These are phyloP conservation scores for Venustampulla echinocandica DNA, from an alignment of 495 filamentous ascomycete genomes.

Conservation along the genomic window DNA sequence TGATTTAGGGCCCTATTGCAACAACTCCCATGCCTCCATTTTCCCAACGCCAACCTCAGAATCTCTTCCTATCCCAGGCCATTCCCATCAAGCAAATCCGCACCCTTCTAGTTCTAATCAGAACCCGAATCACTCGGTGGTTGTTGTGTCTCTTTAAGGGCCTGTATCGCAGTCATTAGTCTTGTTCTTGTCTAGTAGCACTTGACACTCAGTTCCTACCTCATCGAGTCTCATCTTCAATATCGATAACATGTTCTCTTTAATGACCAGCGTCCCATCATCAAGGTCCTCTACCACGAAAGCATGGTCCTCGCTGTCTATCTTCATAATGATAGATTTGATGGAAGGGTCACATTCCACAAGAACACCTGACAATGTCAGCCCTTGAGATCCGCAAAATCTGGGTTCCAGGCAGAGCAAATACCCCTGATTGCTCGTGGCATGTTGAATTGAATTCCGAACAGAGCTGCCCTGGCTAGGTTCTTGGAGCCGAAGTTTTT, in stretches of 20 bases:
- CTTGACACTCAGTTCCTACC: constrained; percentile 32
- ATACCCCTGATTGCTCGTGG: no score
- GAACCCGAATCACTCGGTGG: constrained; percentile 12
- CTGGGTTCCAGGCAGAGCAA: no score
- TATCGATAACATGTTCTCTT: constrained; percentile 55
- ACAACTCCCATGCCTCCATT: no score
- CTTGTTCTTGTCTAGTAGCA: background rate
- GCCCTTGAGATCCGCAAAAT: no score
- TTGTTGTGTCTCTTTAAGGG: constrained; percentile 14
- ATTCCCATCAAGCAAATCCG: no score
- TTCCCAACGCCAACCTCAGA: no score
- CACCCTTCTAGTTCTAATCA: no score
- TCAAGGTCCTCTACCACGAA: constrained; percentile 63
- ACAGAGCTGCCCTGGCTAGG: no score
- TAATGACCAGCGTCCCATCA: constrained; percentile 63
- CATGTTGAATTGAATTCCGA: no score
- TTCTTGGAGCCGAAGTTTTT: no score
- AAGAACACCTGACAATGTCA: constrained; percentile 46
- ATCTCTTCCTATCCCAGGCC: no score
- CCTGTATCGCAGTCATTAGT: constrained; percentile 6
- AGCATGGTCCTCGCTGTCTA: constrained; percentile 46
- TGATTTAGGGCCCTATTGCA: no score
- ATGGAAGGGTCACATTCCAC: constrained; percentile 63
- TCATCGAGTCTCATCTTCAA: constrained; percentile 53
- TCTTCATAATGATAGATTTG: constrained; percentile 51